These are phyloP conservation scores for Incumbomyces lentus DNA, from an alignment of 2,329 filamentous ascomycete genomes.

Conservation along the genomic window DNA sequence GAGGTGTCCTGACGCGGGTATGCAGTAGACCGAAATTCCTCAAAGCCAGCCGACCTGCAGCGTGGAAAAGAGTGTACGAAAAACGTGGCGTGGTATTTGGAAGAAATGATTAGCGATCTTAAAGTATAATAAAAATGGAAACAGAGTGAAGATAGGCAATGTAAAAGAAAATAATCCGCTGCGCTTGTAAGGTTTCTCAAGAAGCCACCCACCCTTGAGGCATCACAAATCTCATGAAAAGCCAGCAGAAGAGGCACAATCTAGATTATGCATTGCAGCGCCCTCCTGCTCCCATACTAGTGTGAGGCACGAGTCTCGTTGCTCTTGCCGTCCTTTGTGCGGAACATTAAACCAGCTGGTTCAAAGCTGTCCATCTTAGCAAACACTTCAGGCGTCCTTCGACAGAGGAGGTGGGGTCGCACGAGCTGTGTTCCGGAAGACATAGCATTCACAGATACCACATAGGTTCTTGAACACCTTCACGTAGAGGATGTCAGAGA, in stretches of 20 bases:
- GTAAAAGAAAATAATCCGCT: background rate
- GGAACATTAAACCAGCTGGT: no score
- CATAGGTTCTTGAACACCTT: conserved; percentile 1
- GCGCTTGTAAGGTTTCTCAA: background rate
- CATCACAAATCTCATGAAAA: no score
- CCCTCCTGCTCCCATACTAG: background rate
- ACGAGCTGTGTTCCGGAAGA: conserved; percentile 5
- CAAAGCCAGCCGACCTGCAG: background rate
- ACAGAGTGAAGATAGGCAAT: conserved; percentile 1
- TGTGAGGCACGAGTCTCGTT: background rate
- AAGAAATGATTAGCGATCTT: background rate
- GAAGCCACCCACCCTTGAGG: no score
- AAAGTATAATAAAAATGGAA: background rate
- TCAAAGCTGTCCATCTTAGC: background rate
- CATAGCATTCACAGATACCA: background rate
- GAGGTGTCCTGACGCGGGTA: background rate
- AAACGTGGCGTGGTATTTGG: background rate
- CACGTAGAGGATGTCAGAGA: background rate
- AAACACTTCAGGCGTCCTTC: background rate
- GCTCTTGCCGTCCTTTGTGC: background rate
- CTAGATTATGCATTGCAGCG: no score
- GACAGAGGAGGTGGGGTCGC: background rate
- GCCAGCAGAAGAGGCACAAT: no score
- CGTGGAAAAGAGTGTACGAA: background rate
- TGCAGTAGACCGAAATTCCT: background rate